These are phyloP conservation scores for Citrullus amarus DNA, from an alignment of 306 rosid genomes.

Conservation along the genomic window DNA sequence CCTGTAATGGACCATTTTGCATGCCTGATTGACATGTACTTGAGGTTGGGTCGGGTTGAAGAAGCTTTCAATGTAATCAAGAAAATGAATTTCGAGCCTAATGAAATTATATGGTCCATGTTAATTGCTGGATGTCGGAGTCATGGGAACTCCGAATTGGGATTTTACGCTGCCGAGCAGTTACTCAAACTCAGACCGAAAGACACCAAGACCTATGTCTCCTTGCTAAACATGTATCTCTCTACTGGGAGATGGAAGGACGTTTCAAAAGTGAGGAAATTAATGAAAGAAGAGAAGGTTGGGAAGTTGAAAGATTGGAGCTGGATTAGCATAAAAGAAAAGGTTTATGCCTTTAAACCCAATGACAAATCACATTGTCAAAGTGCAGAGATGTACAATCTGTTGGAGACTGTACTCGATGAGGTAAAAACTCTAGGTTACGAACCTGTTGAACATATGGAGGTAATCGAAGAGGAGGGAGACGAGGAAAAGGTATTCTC, in stretches of 20 bases:
- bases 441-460: conserved; percentile 33
- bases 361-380: conserved; percentile 37
- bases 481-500: conserved; percentile 26
- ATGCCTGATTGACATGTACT: conserved; percentile 64
- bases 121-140: conserved; percentile 61
- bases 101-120: conserved; percentile 61
- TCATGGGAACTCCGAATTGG: conserved; percentile 55
- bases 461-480: conserved; percentile 36
- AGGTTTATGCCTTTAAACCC: conserved; percentile 56
- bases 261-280: conserved; percentile 51
- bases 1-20: conserved; percentile 84
- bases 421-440: conserved; percentile 58
- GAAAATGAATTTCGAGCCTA: conserved; percentile 56
- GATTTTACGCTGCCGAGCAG: conserved; percentile 56
- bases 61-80: conserved; percentile 58
- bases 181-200: conserved; percentile 65
- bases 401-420: conserved; percentile 38
- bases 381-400: conserved; percentile 22
- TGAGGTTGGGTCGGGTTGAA: conserved; percentile 50
- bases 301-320: conserved; percentile 69
- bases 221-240: conserved; percentile 48
- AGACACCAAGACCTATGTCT: conserved; percentile 39
- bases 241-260: conserved; percentile 48
- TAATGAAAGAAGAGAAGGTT: conserved; percentile 59
- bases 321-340: conserved; percentile 72